Evolutionary conservation across 495 filamentous ascomycete species (phyloP).

Genomic region (Hyaloscypha variabilis): DNA sequence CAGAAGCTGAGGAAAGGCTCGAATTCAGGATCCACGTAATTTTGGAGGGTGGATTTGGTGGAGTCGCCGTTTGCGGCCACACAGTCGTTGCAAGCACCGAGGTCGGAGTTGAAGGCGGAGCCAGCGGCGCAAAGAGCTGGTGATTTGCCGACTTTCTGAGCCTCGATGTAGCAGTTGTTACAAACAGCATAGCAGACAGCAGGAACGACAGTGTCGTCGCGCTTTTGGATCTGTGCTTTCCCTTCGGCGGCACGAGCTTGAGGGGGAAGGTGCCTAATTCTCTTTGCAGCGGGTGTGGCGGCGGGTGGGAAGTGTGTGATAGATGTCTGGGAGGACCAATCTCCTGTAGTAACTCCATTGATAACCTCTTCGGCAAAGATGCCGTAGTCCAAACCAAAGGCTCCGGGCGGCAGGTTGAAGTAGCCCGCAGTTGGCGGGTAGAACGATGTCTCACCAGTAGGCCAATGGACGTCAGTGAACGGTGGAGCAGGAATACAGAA

Average conservation of each 20-base stretch:
- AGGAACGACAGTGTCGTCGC: constrained; percentile 41
- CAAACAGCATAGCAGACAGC: constrained; percentile 56
- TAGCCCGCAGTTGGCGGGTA: constrained; percentile 56
- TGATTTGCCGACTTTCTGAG: constrained; percentile 47
- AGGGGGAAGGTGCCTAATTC: not conserved
- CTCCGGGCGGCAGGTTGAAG: constrained; percentile 64
- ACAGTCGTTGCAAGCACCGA: constrained; percentile 45
- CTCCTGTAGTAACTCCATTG: constrained; percentile 40
- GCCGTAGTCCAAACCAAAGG: constrained; percentile 63
- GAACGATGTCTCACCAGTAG: constrained; percentile 46
- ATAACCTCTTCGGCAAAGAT: constrained; percentile 52
- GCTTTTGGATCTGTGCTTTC: constrained; percentile 34
- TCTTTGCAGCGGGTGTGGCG: constrained; percentile 18
- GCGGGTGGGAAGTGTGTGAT: constrained; percentile 38
- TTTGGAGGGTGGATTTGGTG: constrained; percentile 15
- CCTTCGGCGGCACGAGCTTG: constrained; percentile 9
- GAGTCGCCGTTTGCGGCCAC: constrained; percentile 14
- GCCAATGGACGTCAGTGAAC: constrained; percentile 35
- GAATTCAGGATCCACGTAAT: constrained; percentile 27
- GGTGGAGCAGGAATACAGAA: constrained; percentile 55
- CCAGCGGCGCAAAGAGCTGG: constrained; percentile 43
- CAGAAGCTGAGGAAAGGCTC: constrained; percentile 30
- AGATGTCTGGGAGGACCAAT: constrained; percentile 47
- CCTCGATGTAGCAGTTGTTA: constrained; percentile 51
- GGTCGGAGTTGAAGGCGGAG: constrained; percentile 43